Conservation (phyloP, 2,329 filamentous ascomycete species). For the Lojkania enalia region DNA sequence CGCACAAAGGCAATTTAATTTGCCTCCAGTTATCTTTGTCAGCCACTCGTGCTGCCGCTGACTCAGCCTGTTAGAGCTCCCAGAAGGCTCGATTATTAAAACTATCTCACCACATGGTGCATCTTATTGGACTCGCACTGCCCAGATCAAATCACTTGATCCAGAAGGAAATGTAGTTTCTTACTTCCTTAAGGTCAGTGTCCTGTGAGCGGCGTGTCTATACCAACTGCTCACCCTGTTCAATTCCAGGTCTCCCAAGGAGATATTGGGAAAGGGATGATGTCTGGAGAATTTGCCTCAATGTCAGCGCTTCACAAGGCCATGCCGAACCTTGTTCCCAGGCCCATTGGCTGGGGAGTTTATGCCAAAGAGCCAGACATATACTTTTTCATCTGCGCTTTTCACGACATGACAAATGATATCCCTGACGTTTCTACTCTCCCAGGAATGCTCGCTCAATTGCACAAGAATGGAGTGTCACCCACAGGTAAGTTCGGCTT, state of each 20-base stretch:
- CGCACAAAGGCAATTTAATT: no score
- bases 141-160: background rate
- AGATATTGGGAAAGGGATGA: conserved; percentile 2
- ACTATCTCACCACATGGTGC: background rate
- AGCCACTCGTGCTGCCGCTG: no score
- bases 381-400: conserved; percentile 1
- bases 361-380: background rate
- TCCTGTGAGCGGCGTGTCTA: background rate
- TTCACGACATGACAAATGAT: conserved; percentile 1
- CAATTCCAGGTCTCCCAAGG: background rate
- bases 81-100: conserved; percentile 4
- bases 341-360: background rate
- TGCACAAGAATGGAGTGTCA: background rate
- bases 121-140: conserved; percentile 1
- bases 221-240: background rate
- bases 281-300: background rate
- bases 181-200: conserved; percentile 7
- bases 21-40: no score
- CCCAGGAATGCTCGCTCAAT: background rate
- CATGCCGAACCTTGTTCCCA: background rate
- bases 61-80: no score
- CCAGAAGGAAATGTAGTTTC: background rate
- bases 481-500: conserved; percentile 5
- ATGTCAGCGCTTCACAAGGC: background rate
- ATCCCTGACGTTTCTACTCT: background rate